These are phyloP conservation scores for Kwoniella shivajii DNA, from an alignment of 1,284 basidiomycete genomes.

Conservation along the genomic window DNA sequence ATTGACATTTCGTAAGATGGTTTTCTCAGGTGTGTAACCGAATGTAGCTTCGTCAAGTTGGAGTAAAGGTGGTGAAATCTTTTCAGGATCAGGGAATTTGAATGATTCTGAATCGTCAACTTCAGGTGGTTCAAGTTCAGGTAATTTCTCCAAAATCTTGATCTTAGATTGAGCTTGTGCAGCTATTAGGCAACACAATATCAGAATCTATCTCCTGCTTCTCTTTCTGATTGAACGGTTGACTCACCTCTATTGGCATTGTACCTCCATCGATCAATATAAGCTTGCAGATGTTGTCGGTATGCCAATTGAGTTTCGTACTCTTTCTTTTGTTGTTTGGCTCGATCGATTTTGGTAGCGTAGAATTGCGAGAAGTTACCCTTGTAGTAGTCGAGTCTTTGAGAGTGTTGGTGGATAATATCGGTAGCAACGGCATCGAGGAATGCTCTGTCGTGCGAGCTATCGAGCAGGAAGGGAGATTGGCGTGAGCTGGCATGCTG, in stretches of 20 bases:
- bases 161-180: slow-evolving; percentile 95
- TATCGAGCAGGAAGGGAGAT: slow-evolving; percentile 36
- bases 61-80: slow-evolving; percentile 93
- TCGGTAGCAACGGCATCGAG: slow-evolving; percentile 94
- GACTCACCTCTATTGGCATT: slow-evolving; percentile 74
- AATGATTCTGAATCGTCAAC: slow-evolving; percentile 87
- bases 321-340: slow-evolving; percentile 86
- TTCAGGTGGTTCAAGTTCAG: slow-evolving; percentile 89
- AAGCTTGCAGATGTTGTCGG: slow-evolving; percentile 88
- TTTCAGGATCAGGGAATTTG: slow-evolving; percentile 91
- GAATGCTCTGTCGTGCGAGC: slow-evolving; percentile 98
- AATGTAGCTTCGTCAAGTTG: slow-evolving; percentile 92
- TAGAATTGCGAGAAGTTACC: slow-evolving; percentile 99
- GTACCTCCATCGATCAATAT: slow-evolving; percentile 96
- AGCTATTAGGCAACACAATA: slow-evolving; percentile 57
- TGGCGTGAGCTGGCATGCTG: background rate
- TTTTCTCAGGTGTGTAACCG: slow-evolving; percentile 80
- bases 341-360: slow-evolving; percentile 94
- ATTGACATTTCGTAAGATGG: slow-evolving; percentile 78
- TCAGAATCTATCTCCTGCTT: background rate
- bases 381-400: slow-evolving; percentile 83
- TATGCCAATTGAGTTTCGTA: slow-evolving; percentile 96
- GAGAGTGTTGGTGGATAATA: slow-evolving; percentile 95
- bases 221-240: background rate
- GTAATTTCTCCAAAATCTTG: slow-evolving; percentile 97